These are phyloP conservation scores for Smithsoniella earleae DNA, from an alignment of 163 green algal species.

Conservation along the genomic window DNA sequence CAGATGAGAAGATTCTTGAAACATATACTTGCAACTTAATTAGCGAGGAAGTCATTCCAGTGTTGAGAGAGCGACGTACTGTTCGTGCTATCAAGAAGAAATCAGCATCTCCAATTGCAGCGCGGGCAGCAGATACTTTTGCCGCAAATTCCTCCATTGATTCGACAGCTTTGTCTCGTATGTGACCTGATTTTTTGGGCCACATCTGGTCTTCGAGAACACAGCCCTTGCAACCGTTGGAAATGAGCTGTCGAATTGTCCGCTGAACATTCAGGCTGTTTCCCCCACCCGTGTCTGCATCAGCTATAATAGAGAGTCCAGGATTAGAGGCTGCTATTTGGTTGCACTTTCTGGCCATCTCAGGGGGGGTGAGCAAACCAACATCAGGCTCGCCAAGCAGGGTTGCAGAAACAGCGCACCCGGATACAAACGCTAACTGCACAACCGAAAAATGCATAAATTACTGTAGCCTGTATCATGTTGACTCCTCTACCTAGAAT, in stretches of 20 bases:
- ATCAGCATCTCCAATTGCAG: slow-evolving; percentile 62
- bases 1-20: no score
- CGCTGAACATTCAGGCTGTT: slow-evolving; percentile 71
- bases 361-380: slow-evolving; percentile 61
- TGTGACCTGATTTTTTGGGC: slow-evolving; percentile 62
- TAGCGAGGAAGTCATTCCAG: no score
- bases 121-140: slow-evolving; percentile 59
- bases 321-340: slow-evolving; percentile 52
- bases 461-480: no score
- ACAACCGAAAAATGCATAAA: slow-evolving; percentile 28
- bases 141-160: slow-evolving; percentile 60
- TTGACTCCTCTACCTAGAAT: no score
- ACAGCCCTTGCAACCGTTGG: slow-evolving; percentile 57
- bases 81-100: slow-evolving; percentile 76
- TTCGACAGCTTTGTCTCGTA: slow-evolving; percentile 63
- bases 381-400: slow-evolving; percentile 67
- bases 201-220: slow-evolving; percentile 71
- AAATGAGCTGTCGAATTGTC: slow-evolving; percentile 68
- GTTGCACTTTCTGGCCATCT: slow-evolving; percentile 55
- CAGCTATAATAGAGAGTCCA: slow-evolving; percentile 53
- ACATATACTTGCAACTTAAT: no score
- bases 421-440: neutral
- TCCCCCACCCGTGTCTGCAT: slow-evolving; percentile 70
- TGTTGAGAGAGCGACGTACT: no score
- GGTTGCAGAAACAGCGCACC: slow-evolving; percentile 44